Base-by-base conservation (phyloP, 495 filamentous ascomycete genomes). In the Podospora tetraspora region DNA sequence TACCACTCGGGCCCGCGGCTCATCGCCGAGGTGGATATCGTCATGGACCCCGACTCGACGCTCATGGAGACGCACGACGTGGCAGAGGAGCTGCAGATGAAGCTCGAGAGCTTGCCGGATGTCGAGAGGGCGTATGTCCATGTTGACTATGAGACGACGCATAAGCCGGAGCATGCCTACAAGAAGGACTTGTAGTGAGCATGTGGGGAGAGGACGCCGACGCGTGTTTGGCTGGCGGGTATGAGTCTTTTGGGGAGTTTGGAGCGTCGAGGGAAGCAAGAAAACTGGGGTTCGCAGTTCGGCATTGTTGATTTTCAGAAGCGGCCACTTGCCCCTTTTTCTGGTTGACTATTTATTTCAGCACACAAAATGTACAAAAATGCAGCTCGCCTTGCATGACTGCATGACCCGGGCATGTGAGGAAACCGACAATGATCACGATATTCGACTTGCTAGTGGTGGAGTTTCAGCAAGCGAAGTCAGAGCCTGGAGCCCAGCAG, bases 91-190 rank as follows among this genome's bases (percentile, higher is more conserved):
- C 83, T 99, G 68, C 95, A 99, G 84, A 91, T 91, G 63, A 98
- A 97, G 81, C 83, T 99, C 5, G 95, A 99, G 86, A 90, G 88
- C 52, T 77, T 99, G 70, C 95, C 96, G 5, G 88, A 97, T 76
- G 89, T 99, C 3, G 95, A 98, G 84, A 81, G 95, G 69, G 92
- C 93, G 1, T 99, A 98, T 80, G 95, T 98, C 16, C 95, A 99
- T 79, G 93, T 97, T 19, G 95, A 99, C 75, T 98, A 94, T 71
- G 95, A 99, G 84, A 81, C 93, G 8, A 93, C 90, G n/a, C 95
- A 99, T 78, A 96, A 97, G 81, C 95, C 95, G 11, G 92, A 87
- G 77, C 85, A 86, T 74, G 76, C 74, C 23, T 81, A 74, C 59
- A 85, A 85, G 77, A 87, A 87, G 76, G 85, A 86, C 73, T 61